Base-by-base conservation (phyloP, 257 asterid genomes). In the Solanum sejunctum region DNA sequence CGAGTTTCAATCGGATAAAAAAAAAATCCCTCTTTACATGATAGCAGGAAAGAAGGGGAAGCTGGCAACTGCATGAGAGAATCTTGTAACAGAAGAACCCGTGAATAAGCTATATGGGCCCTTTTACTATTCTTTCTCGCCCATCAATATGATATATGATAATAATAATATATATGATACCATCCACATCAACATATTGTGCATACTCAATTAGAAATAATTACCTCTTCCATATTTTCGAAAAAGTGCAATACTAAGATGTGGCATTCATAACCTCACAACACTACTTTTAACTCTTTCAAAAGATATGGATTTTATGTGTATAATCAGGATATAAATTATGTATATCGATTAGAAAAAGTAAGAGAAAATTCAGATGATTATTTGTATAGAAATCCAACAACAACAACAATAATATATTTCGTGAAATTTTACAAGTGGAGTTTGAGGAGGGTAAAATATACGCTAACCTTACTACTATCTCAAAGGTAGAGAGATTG, bases 61-160 rank as follows among this genome's bases (percentile, higher is more conserved):
- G 64, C 51, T 61, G 72, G 78, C 79, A 26, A 61, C 77, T 85
- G 84, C 86, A 85, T 81, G 71, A 73, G 72, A 85, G 88, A 87
- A 87, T 82, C 88, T 85, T 56, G 85, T 73, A 85, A 87, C 54
- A 85, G 88, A 82, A 85, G 80, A 87, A 85, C 89, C 89, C 88
- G 89, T 87, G 89, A 87, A 57, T 36, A 47, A 47, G 47, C 11
- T 52, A 4, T 81, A 77, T 49, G 81, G 89, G 89, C 85, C 86
- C 89, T 66, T 57, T 57, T 57, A 57, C 20, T 56, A 41, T 45
- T 61, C 10, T 84, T 54, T 77, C 60, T 39, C 73, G 3, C 78
- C 79, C 73, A 73, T 72, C 85, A 47, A 66, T n/a, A 49, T 21
- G 21, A 81, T 54, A 41, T 9, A 57, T 66, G 73, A 43, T 73